Percentiles rank a stretch among this genome's conserved stretches.
Conservation (phyloP, 306 rosid species). For the Ormosia semicastrata region DNA sequence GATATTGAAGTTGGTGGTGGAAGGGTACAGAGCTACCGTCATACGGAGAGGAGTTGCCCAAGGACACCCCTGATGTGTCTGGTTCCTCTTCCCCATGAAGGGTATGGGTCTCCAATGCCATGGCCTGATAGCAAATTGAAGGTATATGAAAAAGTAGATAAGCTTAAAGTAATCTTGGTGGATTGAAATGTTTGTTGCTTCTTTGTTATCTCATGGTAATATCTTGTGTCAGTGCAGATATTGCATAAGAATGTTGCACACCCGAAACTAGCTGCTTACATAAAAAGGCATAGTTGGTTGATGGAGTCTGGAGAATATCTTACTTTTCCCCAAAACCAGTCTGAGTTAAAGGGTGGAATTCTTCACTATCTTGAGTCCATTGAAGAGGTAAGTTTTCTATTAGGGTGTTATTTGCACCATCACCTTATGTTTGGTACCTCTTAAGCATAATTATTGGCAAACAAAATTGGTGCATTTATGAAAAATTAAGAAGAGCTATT, state of each 20-base stretch:
- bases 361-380: conserved; percentile 90
- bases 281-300: conserved; percentile 78
- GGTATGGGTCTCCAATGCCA: conserved; percentile 56
- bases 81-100: conserved; percentile 77
- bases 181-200: conserved; percentile 10
- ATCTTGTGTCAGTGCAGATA: conserved; percentile 64
- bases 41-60: conserved; percentile 92
- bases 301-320: conserved; percentile 71
- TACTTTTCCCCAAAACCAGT: conserved; percentile 76
- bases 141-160: conserved; percentile 44
- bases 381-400: conserved; percentile 71
- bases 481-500: neutral
- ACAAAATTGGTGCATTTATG: neutral
- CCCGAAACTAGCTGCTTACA: conserved; percentile 78
- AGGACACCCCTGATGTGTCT: conserved; percentile 65
- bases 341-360: conserved; percentile 80
- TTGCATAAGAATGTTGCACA: conserved; percentile 87
- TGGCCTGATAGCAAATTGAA: conserved; percentile 89
- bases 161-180: conserved; percentile 2
- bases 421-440: conserved; percentile 12
- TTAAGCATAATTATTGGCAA: neutral
- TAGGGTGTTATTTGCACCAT: neutral
- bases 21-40: conserved; percentile 75
- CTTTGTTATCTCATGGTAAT: conserved; percentile 32
- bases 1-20: conserved; percentile 64